A percentile compares a stretch with the other conserved stretches of the same genome.
Conservation (phyloP, 768 basidiomycete genomes). For the Podaxis sp. region DNA sequence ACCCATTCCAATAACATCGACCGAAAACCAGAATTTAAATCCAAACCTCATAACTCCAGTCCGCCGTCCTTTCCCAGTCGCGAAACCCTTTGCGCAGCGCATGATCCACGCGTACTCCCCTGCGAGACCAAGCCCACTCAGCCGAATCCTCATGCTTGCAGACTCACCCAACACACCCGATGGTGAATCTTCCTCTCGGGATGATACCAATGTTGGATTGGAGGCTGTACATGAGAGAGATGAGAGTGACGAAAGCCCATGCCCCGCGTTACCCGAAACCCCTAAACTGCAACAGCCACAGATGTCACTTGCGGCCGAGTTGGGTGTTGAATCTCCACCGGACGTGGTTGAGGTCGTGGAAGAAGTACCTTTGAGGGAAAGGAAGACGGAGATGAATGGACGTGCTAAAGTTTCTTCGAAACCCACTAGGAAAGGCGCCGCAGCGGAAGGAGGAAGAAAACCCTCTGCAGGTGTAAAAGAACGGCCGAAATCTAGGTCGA, state of each 20-base stretch:
- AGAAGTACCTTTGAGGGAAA: constrained; percentile 53
- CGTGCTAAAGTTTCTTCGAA: not conserved
- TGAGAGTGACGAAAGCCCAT: constrained; percentile 27
- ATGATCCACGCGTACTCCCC: constrained; percentile 86
- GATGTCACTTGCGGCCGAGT: constrained; percentile 44
- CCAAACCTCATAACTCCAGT: constrained; percentile 16
- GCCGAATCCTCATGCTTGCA: constrained; percentile 72
- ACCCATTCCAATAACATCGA: too few species aligned
- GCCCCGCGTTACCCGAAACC: not conserved
- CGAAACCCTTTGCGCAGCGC: constrained; percentile 65
- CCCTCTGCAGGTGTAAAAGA: constrained; percentile 29
- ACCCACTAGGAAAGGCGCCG: not conserved
- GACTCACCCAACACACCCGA: constrained; percentile 52
- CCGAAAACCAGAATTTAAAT: constrained; percentile 5
- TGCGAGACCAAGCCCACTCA: constrained; percentile 76
- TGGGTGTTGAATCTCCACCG: constrained; percentile 44
- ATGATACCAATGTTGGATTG: constrained; percentile 23
- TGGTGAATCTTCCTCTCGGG: constrained; percentile 19
- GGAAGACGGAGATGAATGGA: constrained; percentile 37
- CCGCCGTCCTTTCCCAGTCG: constrained; percentile 63
- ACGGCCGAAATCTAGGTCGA: constrained; percentile 29
- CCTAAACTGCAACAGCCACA: constrained; percentile 23
- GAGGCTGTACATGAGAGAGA: constrained; percentile 37
- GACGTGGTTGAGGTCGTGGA: constrained; percentile 25
- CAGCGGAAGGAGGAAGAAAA: constrained; percentile 33